A percentile compares a stretch with the other conserved stretches of the same genome.
Evolutionary conservation across 2,329 filamentous ascomycete genomes (phyloP).

Genomic region (Claviceps quebecensis): DNA sequence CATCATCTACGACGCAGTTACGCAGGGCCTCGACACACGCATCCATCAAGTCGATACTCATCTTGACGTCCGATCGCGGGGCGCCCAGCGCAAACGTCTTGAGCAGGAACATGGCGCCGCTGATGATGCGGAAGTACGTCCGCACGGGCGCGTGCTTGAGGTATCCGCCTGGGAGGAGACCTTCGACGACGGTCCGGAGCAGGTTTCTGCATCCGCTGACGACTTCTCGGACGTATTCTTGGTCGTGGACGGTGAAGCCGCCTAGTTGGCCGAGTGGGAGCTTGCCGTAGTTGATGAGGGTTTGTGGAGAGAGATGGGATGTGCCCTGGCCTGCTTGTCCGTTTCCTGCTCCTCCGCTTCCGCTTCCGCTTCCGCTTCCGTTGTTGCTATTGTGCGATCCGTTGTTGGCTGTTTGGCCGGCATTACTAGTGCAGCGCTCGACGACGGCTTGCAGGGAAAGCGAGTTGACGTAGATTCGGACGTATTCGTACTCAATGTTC

Average conservation of each 20-base stretch:
- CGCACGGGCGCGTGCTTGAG: slow-evolving; percentile 72
- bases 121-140: slow-evolving; percentile 78
- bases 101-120: slow-evolving; percentile 70
- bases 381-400: slow-evolving; percentile 12
- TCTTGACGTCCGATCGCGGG: slow-evolving; percentile 61
- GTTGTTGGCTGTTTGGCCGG: slow-evolving; percentile 29
- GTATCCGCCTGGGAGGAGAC: slow-evolving; percentile 58
- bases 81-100: slow-evolving; percentile 76
- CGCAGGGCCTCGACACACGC: slow-evolving; percentile 59
- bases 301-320: slow-evolving; percentile 42
- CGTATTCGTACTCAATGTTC: slow-evolving; percentile 90
- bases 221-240: slow-evolving; percentile 62
- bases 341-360: slow-evolving; percentile 9
- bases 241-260: slow-evolving; percentile 50
- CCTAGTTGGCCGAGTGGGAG: slow-evolving; percentile 50
- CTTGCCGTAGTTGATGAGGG: slow-evolving; percentile 50
- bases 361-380: not conserved
- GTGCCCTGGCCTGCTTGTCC: slow-evolving; percentile 15
- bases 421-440: slow-evolving; percentile 74
- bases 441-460: slow-evolving; percentile 89
- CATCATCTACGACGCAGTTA: slow-evolving; percentile 70
- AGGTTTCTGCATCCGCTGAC: slow-evolving; percentile 66
- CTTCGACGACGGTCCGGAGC: slow-evolving; percentile 63
- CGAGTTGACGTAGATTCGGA: slow-evolving; percentile 87
- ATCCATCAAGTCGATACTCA: slow-evolving; percentile 63